Evolutionary conservation across 495 filamentous ascomycete species (phyloP).

Genomic region (Jackrogersella minutella): DNA sequence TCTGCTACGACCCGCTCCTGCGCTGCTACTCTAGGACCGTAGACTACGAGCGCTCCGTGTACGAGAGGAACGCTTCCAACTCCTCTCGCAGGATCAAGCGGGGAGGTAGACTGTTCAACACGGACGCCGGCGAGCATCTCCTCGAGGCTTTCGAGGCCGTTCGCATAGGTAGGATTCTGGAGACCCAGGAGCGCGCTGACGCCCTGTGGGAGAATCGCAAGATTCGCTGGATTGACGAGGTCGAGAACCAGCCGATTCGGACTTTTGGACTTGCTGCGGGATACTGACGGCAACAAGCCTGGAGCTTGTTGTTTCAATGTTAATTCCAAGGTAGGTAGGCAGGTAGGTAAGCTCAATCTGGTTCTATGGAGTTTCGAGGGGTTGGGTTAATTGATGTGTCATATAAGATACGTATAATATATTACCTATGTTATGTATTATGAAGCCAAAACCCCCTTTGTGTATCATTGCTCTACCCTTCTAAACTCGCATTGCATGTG

Average conservation of each 20-base stretch:
- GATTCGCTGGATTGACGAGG: constrained; percentile 26
- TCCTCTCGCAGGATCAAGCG: background rate
- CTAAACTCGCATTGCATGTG: too few species aligned
- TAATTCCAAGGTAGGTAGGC: background rate
- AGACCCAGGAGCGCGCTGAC: background rate
- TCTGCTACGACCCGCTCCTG: constrained; percentile 11
- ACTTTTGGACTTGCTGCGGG: background rate
- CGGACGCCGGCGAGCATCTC: constrained; percentile 22
- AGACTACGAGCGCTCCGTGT: constrained; percentile 14
- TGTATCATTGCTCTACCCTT: too few species aligned
- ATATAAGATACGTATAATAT: too few species aligned
- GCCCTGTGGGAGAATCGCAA: background rate
- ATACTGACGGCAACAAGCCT: background rate
- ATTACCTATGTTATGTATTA: too few species aligned
- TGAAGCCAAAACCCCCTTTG: too few species aligned
- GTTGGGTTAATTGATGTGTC: too few species aligned
- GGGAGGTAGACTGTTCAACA: background rate
- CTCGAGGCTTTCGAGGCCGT: constrained; percentile 22
- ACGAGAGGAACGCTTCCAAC: constrained; percentile 4
- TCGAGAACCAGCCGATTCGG: background rate
- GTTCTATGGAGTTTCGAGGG: background rate
- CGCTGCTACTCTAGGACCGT: background rate
- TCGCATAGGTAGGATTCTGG: background rate
- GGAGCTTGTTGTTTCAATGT: constrained; percentile 3
- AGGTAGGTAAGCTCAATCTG: background rate